Base-by-base conservation (phyloP, 1,284 basidiomycete species). In the Heterobasidion annosum region DNA sequence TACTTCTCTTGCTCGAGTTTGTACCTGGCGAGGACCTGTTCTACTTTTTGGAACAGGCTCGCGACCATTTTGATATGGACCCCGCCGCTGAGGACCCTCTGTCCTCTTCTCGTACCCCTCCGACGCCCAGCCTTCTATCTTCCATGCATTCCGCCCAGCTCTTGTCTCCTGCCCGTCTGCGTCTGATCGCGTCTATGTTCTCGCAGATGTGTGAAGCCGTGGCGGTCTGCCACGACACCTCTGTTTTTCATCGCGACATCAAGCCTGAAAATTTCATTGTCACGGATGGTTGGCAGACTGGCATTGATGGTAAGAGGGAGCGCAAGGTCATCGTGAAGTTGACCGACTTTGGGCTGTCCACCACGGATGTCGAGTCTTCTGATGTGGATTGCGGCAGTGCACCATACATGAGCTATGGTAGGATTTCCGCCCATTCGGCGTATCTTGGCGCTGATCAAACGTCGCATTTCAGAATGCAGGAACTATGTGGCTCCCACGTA, bases 341-440 rank as follows among this genome's bases (percentile, higher is more conserved):
- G 58, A 89, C 93, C 32, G 96, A 99, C 72, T 99, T 98, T 76
- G 96, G 96, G 42, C 73, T 99, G 40, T 94, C 93, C 8, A 98
- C 95, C 0, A 88, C 83, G 10, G 93, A 98, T 63, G 70, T 82
- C 58, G 84, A 90, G 57, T 94, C 91, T 59, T 86, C 90, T 57
- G 96, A 99, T 71, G 95, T 99, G 80, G 95, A 98, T 68, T 99
- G 97, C 71, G 96, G 96, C 55, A 96, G 92, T 70, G 94, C 95
- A 58, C 96, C 96, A 0, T 99, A 99, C 73, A 98, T 99, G 96
- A 95, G 93, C 64, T 98, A 88, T 69, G 91, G 91, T 92, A 62
- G 58, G 87, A 44, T 48, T 51, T 50, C 47, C 5, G 34, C 48
- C 51, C 54, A 34, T 50, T 40, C 47, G 44, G 40, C 47, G 51